Conservation (phyloP, 306 rosid species). For the Arachis hypogaea region DNA sequence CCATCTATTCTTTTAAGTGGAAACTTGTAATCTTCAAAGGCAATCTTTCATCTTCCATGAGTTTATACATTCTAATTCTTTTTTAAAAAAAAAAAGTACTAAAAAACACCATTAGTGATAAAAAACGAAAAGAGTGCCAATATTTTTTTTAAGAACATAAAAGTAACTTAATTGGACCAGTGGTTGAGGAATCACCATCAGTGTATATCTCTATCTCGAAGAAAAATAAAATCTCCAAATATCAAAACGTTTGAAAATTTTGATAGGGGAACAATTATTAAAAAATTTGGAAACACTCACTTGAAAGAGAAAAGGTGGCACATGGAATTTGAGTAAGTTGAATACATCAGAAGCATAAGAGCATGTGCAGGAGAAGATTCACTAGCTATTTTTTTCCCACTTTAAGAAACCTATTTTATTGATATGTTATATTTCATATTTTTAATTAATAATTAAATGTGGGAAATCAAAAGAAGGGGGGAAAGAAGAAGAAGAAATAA, state of each 20-base stretch:
- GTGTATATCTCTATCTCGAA: conserved; percentile 45
- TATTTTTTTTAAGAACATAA: not conserved
- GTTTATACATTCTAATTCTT: too few relatives aligned
- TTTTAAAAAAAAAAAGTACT: too few relatives aligned
- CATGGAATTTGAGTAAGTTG: conserved; percentile 61
- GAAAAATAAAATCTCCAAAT: conserved; percentile 33
- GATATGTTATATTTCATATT: conserved; percentile 6
- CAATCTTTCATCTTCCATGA: too few relatives aligned
- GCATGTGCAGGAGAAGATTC: conserved; percentile 70
- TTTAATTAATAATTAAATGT: not conserved
- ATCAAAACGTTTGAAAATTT: conserved; percentile 17
- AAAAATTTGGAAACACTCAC: not conserved
- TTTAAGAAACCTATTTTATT: conserved; percentile 3
- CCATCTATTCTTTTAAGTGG: conserved; percentile 16
- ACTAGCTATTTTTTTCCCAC: conserved; percentile 23
- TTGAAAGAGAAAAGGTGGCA: conserved; percentile 49
- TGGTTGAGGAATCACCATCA: conserved; percentile 75
- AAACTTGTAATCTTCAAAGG: too few relatives aligned
- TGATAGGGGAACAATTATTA: not conserved
- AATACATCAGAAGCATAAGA: conserved; percentile 50
- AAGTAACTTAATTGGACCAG: conserved; percentile 47
- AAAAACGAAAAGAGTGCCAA: conserved; percentile 29
- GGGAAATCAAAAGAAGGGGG: too few relatives aligned
- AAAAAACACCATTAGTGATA: not conserved
- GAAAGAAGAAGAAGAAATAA: not conserved